phyloP scores from a whole-genome alignment of 352 stramenopile species.

The Halophytophthora polymorphica region DNA sequence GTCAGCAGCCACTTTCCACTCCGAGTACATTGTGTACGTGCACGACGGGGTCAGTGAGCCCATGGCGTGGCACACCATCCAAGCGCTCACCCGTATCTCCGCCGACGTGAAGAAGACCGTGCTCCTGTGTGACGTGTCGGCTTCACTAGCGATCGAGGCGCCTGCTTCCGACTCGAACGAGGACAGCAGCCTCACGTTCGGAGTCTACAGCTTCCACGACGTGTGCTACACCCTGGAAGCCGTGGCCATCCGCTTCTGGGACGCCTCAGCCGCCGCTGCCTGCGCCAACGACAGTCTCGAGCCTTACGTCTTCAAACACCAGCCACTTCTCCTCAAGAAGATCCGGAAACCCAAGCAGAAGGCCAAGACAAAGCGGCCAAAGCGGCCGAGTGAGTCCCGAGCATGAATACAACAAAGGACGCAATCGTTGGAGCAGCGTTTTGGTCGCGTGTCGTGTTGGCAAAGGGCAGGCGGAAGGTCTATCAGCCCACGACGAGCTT shows the following conservation, averaged over 20 bases:
- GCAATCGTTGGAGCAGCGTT: neutral
- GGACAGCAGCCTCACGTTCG: constrained; percentile 15
- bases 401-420: neutral
- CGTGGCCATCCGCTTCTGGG: constrained; percentile 60
- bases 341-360: constrained; percentile 26
- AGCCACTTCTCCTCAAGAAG: constrained; percentile 40
- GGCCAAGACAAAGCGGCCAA: constrained; percentile 22
- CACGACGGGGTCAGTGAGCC: constrained; percentile 4
- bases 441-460: constrained; percentile 12
- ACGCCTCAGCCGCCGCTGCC: constrained; percentile 24
- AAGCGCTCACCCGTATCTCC: constrained; percentile 68
- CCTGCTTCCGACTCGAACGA: neutral
- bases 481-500: constrained; percentile 49
- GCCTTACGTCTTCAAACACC: constrained; percentile 37
- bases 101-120: constrained; percentile 82
- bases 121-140: constrained; percentile 47
- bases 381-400: constrained; percentile 4
- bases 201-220: constrained; percentile 35
- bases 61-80: constrained; percentile 47
- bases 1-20: constrained; percentile 50
- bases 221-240: constrained; percentile 30
- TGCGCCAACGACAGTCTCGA: constrained; percentile 3
- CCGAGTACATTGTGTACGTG: constrained; percentile 74
- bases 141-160: neutral
- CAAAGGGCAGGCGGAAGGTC: neutral